These are phyloP conservation scores for Sordariomycetes sp. DNA, from an alignment of 2,329 filamentous ascomycete species.

Conservation along the genomic window DNA sequence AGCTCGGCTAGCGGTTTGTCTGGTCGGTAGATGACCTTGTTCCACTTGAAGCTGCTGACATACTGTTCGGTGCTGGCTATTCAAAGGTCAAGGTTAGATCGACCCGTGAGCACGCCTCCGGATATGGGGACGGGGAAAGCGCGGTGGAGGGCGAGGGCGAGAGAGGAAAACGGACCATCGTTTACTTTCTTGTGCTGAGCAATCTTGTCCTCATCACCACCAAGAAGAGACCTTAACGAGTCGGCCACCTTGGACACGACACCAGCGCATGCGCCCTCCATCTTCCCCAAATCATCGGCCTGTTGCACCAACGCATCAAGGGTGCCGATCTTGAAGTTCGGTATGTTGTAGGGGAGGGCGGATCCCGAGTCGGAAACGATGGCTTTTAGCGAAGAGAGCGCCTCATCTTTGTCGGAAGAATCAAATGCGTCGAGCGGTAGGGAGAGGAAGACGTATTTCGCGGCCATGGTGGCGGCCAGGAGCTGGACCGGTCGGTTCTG, in stretches of 20 bases:
- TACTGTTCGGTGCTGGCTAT: constrained; percentile 93
- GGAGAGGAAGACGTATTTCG: constrained; percentile 78
- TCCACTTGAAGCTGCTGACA: constrained; percentile 81
- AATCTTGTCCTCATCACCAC: constrained; percentile 72
- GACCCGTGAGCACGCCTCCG: background rate
- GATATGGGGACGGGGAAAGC: background rate
- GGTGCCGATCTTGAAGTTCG: constrained; percentile 95
- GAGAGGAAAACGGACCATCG: constrained; percentile 52
- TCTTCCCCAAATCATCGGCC: constrained; percentile 86
- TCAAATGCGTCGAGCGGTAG: constrained; percentile 79
- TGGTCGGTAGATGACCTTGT: constrained; percentile 91
- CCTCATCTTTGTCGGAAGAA: constrained; percentile 67
- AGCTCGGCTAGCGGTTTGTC: constrained; percentile 84
- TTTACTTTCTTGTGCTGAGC: constrained; percentile 86
- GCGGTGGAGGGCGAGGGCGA: too few relatives aligned
- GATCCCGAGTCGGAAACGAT: constrained; percentile 67
- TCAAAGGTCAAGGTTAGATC: background rate
- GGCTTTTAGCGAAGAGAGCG: constrained; percentile 60
- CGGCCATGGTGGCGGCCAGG: constrained; percentile 21
- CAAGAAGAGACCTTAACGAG: constrained; percentile 68
- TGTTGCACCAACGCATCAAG: constrained; percentile 91
- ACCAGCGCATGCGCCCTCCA: constrained; percentile 64
- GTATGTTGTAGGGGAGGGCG: constrained; percentile 67
- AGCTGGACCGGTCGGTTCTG: background rate
- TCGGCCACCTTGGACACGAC: constrained; percentile 84